Evolutionary conservation across 164 flowering plant genomes (phyloP).

Genomic region (Pachysandra terminalis): DNA sequence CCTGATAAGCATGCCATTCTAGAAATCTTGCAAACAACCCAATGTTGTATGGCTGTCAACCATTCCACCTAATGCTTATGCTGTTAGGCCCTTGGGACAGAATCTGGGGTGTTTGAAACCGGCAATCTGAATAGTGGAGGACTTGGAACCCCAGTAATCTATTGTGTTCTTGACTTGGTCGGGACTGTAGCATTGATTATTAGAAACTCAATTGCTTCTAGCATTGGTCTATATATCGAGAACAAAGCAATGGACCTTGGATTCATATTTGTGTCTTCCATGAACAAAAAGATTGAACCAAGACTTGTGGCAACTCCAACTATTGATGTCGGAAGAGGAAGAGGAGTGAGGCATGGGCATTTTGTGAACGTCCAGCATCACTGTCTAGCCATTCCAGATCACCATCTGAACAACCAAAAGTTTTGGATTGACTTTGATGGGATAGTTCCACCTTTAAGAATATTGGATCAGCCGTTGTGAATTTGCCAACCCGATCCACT

Average conservation of each 20-base stretch:
- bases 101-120: conserved; percentile 25
- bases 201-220: conserved; percentile 7
- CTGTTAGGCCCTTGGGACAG: conserved; percentile 43
- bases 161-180: conserved; percentile 36
- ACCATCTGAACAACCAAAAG: conserved; percentile 66
- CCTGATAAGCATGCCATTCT: conserved; percentile 76
- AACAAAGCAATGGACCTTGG: conserved; percentile 52
- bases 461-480: conserved; percentile 5
- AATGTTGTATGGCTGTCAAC: too few relatives aligned
- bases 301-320: conserved; percentile 91
- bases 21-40: conserved; percentile 84
- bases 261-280: conserved; percentile 62
- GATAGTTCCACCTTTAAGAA: too few relatives aligned
- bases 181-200: conserved; percentile 22
- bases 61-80: conserved; percentile 26
- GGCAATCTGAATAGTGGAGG: conserved; percentile 19
- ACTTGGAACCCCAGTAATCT: conserved; percentile 26
- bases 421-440: conserved; percentile 69
- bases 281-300: conserved; percentile 51
- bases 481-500: too few relatives aligned
- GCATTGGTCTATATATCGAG: conserved; percentile 13
- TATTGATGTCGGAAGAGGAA: conserved; percentile 59
- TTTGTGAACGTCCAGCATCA: too few relatives aligned
- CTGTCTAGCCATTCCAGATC: conserved; percentile 38
- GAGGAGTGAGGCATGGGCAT: conserved; percentile 62